Percentiles rank a stretch among this genome's conserved stretches.
Conservation (phyloP, 305 asterid species). For the Coffea humblotiana region DNA sequence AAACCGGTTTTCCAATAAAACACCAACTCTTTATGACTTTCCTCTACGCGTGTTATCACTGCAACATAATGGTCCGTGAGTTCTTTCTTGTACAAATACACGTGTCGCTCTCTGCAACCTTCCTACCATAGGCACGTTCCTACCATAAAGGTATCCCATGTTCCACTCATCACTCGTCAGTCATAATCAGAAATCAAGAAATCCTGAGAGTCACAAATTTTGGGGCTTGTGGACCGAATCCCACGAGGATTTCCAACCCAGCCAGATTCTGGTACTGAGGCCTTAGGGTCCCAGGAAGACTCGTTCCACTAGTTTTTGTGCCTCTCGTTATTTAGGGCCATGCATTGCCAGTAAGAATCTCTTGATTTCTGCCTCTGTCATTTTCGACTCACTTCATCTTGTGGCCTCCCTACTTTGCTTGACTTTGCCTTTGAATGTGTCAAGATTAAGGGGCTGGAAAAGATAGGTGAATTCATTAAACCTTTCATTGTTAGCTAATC, state of each 20-base stretch:
- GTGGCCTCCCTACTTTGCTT: background rate
- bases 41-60: too few species aligned
- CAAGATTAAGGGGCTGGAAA: background rate
- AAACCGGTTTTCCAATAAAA: too few species aligned
- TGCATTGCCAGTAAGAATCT: background rate
- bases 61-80: too few species aligned
- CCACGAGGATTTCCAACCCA: background rate
- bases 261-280: background rate
- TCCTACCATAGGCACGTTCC: too few species aligned
- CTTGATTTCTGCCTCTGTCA: background rate
- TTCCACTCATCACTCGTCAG: too few species aligned
- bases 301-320: slow-evolving; percentile 10
- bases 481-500: background rate
- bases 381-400: background rate
- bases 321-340: background rate
- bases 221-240: background rate
- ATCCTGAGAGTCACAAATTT: background rate
- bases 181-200: background rate
- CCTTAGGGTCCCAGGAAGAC: background rate
- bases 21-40: too few species aligned
- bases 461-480: background rate
- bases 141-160: too few species aligned
- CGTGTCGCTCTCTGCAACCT: too few species aligned
- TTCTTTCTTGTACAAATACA: too few species aligned
- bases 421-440: background rate